phyloP scores from a whole-genome alignment of 495 filamentous ascomycete genomes.

The Amphirosellinia nigrospora region DNA sequence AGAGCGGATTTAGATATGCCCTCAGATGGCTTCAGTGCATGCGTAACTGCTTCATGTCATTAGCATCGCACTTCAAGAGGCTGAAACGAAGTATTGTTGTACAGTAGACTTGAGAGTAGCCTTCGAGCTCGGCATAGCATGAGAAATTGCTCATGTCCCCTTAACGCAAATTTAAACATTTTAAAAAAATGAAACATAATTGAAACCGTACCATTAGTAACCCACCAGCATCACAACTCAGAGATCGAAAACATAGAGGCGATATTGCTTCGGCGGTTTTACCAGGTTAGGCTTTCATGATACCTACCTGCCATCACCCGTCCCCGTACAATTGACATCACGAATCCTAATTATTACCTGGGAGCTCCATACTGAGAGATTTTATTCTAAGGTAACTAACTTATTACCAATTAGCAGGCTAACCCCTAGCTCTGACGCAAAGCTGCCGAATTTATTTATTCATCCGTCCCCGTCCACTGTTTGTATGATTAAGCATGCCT shows the following conservation, averaged over 20 bases:
- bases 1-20: background rate
- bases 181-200: constrained; percentile 5
- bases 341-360: background rate
- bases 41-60: background rate
- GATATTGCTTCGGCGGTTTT: background rate
- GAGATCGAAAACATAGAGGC: background rate
- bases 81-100: constrained; percentile 16
- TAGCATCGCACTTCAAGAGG: background rate
- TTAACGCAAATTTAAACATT: constrained; percentile 6
- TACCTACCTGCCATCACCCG: background rate
- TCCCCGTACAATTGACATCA: background rate
- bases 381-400: background rate
- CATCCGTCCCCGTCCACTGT: background rate
- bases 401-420: background rate
- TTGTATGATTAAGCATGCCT: background rate
- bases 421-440: background rate
- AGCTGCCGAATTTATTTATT: background rate
- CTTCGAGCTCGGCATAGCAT: constrained; percentile 3
- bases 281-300: background rate
- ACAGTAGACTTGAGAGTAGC: constrained; percentile 26
- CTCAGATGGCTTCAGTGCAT: background rate
- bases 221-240: too few relatives aligned
- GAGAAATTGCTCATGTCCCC: background rate
- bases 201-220: background rate
- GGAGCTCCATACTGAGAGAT: background rate